A percentile compares a stretch with the other conserved stretches of the same genome.
Evolutionary conservation across 805 yeast species (phyloP).

Genomic region (Wickerhamiella shivajii): DNA sequence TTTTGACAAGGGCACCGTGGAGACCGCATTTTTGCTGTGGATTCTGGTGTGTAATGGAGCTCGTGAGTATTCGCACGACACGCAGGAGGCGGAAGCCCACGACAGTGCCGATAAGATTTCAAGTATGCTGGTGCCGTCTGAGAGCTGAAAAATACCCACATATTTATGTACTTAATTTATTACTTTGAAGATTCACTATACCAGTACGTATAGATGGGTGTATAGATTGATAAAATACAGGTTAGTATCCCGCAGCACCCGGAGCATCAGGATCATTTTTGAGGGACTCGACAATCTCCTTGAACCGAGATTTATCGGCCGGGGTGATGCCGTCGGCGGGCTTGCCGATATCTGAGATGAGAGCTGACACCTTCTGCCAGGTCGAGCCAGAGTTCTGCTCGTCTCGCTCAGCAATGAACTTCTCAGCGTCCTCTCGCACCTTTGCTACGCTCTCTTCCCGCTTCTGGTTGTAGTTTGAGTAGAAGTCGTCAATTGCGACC

Average conservation of each 20-base stretch:
- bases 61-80: too few species aligned
- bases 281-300: constrained; percentile 46
- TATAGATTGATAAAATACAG: too few species aligned
- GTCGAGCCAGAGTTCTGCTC: constrained; percentile 32
- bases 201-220: too few species aligned
- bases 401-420: constrained; percentile 62
- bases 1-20: constrained; percentile 4
- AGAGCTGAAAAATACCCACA: too few species aligned
- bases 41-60: constrained; percentile 8
- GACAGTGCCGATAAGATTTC: too few species aligned
- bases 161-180: too few species aligned
- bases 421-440: constrained; percentile 53
- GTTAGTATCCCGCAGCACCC: constrained; percentile 55
- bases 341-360: constrained; percentile 31
- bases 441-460: constrained; percentile 53
- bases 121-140: too few species aligned
- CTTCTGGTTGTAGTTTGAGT: constrained; percentile 77
- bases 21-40: constrained; percentile 7
- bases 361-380: constrained; percentile 46
- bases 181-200: too few species aligned
- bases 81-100: too few species aligned
- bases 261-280: constrained; percentile 62
- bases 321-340: constrained; percentile 29
- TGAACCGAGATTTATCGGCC: constrained; percentile 58
- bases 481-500: constrained; percentile 77